A percentile compares a stretch with the other conserved stretches of the same genome.
Conservation (phyloP, 306 rosid species). For the Quercus ilex region DNA sequence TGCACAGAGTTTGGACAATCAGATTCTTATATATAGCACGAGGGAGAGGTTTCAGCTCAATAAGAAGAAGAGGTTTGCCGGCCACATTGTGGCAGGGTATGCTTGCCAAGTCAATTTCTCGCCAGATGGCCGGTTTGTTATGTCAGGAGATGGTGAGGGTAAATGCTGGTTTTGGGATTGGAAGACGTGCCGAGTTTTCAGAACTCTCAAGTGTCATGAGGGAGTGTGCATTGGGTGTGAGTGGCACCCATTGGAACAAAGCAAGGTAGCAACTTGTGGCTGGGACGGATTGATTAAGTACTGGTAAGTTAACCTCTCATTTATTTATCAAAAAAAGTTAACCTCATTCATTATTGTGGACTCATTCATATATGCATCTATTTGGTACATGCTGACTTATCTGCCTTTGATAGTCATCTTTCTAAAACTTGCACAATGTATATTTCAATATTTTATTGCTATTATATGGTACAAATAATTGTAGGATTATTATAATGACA, state of each 20-base stretch:
- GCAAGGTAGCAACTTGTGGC: slow-evolving; percentile 97
- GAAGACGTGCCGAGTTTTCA: slow-evolving; percentile 96
- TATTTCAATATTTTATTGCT: not conserved
- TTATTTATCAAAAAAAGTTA: no score
- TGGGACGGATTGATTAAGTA: slow-evolving; percentile 98
- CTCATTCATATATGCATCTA: not conserved
- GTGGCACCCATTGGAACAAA: slow-evolving; percentile 97
- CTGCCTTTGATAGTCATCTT: not conserved
- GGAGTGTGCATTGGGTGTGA: slow-evolving; percentile 88
- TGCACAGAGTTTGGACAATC: slow-evolving; percentile 97
- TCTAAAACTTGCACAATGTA: not conserved
- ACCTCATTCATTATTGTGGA: not conserved
- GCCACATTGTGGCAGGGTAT: slow-evolving; percentile 91
- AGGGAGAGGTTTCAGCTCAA: slow-evolving; percentile 98
- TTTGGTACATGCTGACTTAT: slow-evolving; percentile 10
- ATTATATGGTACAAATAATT: not conserved
- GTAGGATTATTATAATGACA: not conserved
- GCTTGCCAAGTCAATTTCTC: slow-evolving; percentile 96
- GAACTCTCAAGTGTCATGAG: slow-evolving; percentile 90
- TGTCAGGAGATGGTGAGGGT: slow-evolving; percentile 96
- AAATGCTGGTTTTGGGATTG: slow-evolving; percentile 99
- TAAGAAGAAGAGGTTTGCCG: slow-evolving; percentile 94
- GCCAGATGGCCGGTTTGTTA: slow-evolving; percentile 93
- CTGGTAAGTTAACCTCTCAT: slow-evolving; percentile 58
- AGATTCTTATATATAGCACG: slow-evolving; percentile 90